phyloP scores from a whole-genome alignment of 2,329 filamentous ascomycete genomes.

The Emergomyces orientalis region DNA sequence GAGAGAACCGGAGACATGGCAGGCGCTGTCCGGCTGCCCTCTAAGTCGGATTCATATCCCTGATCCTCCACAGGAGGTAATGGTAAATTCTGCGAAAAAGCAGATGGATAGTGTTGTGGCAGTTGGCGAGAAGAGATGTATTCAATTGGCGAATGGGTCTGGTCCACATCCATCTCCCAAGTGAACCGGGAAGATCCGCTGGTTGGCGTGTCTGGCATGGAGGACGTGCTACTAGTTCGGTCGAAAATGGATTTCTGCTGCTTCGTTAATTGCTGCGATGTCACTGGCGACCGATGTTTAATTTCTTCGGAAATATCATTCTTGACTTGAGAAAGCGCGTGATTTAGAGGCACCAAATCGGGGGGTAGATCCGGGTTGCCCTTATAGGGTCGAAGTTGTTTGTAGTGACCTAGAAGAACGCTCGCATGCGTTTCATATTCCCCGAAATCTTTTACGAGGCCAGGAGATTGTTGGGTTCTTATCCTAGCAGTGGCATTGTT shows the following conservation, averaged over 20 bases:
- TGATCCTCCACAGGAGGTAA: constrained; percentile 7
- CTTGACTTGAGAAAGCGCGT: constrained; percentile 26
- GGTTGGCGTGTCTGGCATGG: constrained; percentile 31
- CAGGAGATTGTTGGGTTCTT: constrained; percentile 27
- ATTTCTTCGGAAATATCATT: constrained; percentile 35
- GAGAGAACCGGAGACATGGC: constrained; percentile 14
- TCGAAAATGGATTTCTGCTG: constrained; percentile 40
- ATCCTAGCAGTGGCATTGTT: constrained; percentile 34
- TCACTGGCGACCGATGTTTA: constrained; percentile 32
- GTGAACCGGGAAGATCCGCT: constrained; percentile 16
- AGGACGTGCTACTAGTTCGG: constrained; percentile 38
- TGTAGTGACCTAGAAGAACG: constrained; percentile 32
- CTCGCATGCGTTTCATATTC: constrained; percentile 41
- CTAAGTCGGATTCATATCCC: constrained; percentile 13
- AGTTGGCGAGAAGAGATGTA: neutral
- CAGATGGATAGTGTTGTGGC: constrained; percentile 6
- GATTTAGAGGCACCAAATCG: neutral
- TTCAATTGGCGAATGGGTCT: constrained; percentile 16
- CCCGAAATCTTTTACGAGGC: constrained; percentile 38
- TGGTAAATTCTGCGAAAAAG: constrained; percentile 13
- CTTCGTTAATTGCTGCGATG: constrained; percentile 30
- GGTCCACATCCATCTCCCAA: constrained; percentile 18
- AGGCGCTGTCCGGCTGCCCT: constrained; percentile 12
- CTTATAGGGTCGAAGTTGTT: constrained; percentile 23
- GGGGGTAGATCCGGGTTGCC: constrained; percentile 22